Evolutionary conservation across 805 yeast species (phyloP), one percentile per base, ranked within the genome.

Genomic region (Ogataea methylovora): DNA sequence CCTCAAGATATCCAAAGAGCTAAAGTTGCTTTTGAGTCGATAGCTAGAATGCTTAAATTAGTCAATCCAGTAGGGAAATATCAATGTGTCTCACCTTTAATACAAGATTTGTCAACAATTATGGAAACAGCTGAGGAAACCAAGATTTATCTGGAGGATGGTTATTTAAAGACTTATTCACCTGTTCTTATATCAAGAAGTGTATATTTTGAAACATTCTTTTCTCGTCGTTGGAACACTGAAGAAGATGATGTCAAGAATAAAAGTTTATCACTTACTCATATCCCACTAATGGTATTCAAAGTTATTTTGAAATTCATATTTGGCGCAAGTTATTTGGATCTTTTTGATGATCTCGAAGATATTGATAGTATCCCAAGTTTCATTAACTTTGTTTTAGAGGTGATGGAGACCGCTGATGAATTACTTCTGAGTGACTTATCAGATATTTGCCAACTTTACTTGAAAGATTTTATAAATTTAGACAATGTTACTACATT

Each of bases 401-500:
- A 76, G 10, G 48, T 83, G 23, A 61, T 84, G 35, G 76, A 71
- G 34, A 52, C 74, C 3, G 58, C 83, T 3, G 88, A 84, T 48
- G 79, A 78, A 44, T 52, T 86, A 8, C 52, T 83, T 43, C 46
- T 84, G 21, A 65, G 69, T 22, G 76, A 71, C 11, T 60, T 85
- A 29, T 77, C 77, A 38, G 69, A 72, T 28, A 56, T 74, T 24
- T 71, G 85, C 33, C 87, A 87, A 47, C 51, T 73, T 24, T 68
- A 68, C 27, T 55, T 83, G 14, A 69, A 73, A 37, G 79, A 73
- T 39, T 71, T 71, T 29, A 68, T 80, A 14, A 56, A 52, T 16
- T 56, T 75, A 9, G 83, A 80, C 14, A 83, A 82, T 45, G 84
- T 80, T 1, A 57, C 74, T 10, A 38, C 67, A 0, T 48, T 86